Percentiles rank a stretch among this genome's conserved stretches.
Evolutionary conservation across 768 basidiomycete genomes (phyloP).

Genomic region (Peribolospora kevripleyi): DNA sequence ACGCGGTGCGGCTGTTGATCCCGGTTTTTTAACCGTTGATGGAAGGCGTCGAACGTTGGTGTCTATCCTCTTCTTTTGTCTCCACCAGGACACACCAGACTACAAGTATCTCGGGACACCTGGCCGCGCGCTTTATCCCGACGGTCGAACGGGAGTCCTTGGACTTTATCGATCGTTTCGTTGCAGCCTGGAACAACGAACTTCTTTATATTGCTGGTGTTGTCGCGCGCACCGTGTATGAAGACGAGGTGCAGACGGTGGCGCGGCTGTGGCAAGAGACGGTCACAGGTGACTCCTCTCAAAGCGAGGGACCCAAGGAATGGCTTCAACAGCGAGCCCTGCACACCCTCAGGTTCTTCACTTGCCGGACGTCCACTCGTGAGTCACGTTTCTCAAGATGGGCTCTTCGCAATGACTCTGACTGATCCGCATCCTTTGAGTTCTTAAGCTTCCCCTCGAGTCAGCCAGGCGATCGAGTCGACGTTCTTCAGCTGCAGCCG

Average conservation of each 20-base stretch:
- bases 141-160: constrained; percentile 89
- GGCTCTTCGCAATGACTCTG: too few relatives aligned
- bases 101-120: constrained; percentile 47
- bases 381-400: too few relatives aligned
- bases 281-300: constrained; percentile 7
- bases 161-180: constrained; percentile 23
- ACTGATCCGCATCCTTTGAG: too few relatives aligned
- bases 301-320: background rate
- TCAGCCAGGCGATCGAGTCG: constrained; percentile 42
- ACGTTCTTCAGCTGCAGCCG: constrained; percentile 50
- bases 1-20: too few relatives aligned
- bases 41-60: too few relatives aligned
- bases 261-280: constrained; percentile 34
- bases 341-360: constrained; percentile 71
- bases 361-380: constrained; percentile 53
- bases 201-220: constrained; percentile 63
- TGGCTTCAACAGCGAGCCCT: constrained; percentile 38
- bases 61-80: too few relatives aligned
- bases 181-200: constrained; percentile 54
- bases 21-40: too few relatives aligned
- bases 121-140: constrained; percentile 68
- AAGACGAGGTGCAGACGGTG: constrained; percentile 45
- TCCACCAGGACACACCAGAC: constrained; percentile 32
- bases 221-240: constrained; percentile 58
- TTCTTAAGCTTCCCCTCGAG: constrained; percentile 38